phyloP scores from a whole-genome alignment of 179 eudicot species.

The Heliamphora pulchella region DNA sequence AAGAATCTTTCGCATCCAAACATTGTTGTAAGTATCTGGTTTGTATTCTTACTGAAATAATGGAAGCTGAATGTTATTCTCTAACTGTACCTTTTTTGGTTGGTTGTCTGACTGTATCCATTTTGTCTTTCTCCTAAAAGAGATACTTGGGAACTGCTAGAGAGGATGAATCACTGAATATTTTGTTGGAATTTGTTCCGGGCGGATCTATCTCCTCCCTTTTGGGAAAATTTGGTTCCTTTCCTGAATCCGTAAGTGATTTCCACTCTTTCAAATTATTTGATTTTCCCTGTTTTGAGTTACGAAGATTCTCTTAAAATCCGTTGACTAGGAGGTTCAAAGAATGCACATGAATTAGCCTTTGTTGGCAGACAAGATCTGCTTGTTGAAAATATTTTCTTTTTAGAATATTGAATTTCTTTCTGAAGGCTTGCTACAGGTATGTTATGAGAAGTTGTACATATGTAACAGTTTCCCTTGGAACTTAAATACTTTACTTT shows the following conservation, averaged over 20 bases:
- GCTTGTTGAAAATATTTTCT: neutral
- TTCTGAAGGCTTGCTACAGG: neutral
- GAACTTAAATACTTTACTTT: too few relatives aligned
- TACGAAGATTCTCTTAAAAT: neutral
- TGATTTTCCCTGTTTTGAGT: neutral
- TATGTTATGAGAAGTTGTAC: neutral
- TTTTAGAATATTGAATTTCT: neutral
- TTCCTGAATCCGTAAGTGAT: conserved; percentile 71
- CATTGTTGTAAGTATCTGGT: conserved; percentile 64
- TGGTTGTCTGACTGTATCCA: neutral
- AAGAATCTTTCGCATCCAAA: conserved; percentile 88
- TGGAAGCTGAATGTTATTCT: neutral
- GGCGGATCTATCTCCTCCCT: conserved; percentile 87
- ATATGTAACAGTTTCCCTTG: neutral
- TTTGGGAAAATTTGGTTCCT: conserved; percentile 73
- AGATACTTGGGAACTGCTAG: conserved; percentile 76
- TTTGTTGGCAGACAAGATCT: neutral
- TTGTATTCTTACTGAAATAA: neutral
- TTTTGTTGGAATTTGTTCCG: conserved; percentile 75
- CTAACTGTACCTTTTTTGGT: neutral
- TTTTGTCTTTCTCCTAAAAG: conserved; percentile 26
- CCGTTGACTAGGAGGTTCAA: neutral
- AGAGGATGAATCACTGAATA: conserved; percentile 66
- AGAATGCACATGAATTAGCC: conserved; percentile 4
- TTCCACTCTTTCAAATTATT: neutral